Base-by-base conservation (phyloP, 805 yeast species). In the Metschnikowia drakensbergensis region DNA sequence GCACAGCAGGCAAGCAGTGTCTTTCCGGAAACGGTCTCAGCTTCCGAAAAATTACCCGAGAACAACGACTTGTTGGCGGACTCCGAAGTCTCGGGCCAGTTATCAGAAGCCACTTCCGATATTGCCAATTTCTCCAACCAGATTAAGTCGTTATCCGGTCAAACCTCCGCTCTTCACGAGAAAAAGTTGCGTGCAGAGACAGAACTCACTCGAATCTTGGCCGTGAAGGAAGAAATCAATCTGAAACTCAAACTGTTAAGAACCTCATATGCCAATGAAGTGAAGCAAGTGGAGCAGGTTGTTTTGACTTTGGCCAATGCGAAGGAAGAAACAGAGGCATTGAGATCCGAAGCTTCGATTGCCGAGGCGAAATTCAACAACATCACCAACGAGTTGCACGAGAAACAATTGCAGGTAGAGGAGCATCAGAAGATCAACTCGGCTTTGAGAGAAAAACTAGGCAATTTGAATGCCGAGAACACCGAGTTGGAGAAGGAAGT, bases 121-220 rank as follows among this genome's bases (percentile, higher is more conserved):
- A 78, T 89, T 64, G 96, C 96, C 11, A 88, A 91, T 57, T 74
- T 87, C 37, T 86, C 96, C 0, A 88, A 84, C 58, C 96, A 91
- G 69, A 84, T 88, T 54, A 82, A 82, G 54, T 86, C 96, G 0
- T 71, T 92, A 54, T 79, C 90, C 1, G 68, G 76, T 23, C 96
- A 90, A 65, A 87, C 95, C 1, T 73, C 86, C 0, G 77, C 75
- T 11, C 75, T 86, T 29, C 83, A 83, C 51, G 85, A 80, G 23
- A 86, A 86, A 66, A 83, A 88, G 53, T 71, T 79, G 17, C 78
- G 82, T 52, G 89, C 96, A 1, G 89, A 84, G 60, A 81, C 79
- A 48, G 97, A 92, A 60, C 74, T 91, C 47, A 73, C 81, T n/a
- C 77, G 80, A 49, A 82, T 88, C 50, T 77, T 82, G 57, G 73